Conservation (phyloP, 2,329 filamentous ascomycete species). For the Periconia digitata region DNA sequence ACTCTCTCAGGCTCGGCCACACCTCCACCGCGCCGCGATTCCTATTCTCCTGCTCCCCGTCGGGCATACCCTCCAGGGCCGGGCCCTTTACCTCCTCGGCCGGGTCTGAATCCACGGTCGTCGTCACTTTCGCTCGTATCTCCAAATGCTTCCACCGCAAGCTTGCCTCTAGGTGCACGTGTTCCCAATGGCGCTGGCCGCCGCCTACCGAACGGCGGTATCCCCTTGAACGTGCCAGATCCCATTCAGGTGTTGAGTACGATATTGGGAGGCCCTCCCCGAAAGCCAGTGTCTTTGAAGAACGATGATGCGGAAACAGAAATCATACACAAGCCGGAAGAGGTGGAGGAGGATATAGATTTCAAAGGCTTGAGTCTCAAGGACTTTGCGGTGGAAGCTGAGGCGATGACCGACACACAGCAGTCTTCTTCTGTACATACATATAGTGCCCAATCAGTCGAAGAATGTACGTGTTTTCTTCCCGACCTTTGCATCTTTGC, state of each 20-base stretch:
- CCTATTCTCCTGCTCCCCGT: slow-evolving; percentile 72
- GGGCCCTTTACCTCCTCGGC: slow-evolving; percentile 67
- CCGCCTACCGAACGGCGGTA: slow-evolving; percentile 58
- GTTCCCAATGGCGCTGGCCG: slow-evolving; percentile 68
- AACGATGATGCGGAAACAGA: slow-evolving; percentile 12
- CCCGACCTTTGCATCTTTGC: slow-evolving; percentile 19
- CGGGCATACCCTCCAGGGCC: slow-evolving; percentile 74
- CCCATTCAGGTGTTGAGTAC: slow-evolving; percentile 69
- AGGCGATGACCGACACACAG: slow-evolving; percentile 32
- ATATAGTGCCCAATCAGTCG: slow-evolving; percentile 62
- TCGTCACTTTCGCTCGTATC: slow-evolving; percentile 77
- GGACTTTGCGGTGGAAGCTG: slow-evolving; percentile 60
- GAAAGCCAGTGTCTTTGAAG: slow-evolving; percentile 19
- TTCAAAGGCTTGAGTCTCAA: slow-evolving; percentile 77
- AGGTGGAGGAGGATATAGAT: slow-evolving; percentile 68
- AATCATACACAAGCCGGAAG: slow-evolving; percentile 47
- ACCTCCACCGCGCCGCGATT: slow-evolving; percentile 63
- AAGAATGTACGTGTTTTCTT: slow-evolving; percentile 66
- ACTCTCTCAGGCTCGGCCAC: slow-evolving; percentile 59
- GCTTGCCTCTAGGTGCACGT: slow-evolving; percentile 67
- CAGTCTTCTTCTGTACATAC: slow-evolving; percentile 45
- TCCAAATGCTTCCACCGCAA: slow-evolving; percentile 74
- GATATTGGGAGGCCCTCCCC: slow-evolving; percentile 54
- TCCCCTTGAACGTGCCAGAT: slow-evolving; percentile 62
- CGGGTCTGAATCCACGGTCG: slow-evolving; percentile 67